Evolutionary conservation across 2,329 filamentous ascomycete species (phyloP).

Genomic region (Biscogniauxia marginata): DNA sequence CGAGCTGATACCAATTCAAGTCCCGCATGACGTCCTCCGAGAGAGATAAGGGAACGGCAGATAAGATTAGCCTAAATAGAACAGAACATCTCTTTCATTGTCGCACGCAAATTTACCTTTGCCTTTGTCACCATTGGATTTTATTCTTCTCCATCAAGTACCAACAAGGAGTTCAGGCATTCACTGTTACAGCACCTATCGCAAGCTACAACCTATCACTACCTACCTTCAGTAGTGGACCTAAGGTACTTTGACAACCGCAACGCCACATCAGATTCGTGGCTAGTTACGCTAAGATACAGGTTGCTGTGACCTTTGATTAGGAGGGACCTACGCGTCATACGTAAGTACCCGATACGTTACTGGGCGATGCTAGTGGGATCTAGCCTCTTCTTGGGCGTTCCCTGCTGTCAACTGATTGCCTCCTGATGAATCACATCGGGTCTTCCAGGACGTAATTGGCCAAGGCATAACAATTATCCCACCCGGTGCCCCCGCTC

Average conservation of each 20-base stretch:
- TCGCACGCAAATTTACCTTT: no score
- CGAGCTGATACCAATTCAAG: not conserved
- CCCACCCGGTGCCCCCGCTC: slow-evolving; percentile 14
- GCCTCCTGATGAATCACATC: slow-evolving; percentile 29
- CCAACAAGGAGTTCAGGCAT: no score
- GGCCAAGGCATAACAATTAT: slow-evolving; percentile 6
- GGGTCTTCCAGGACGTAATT: slow-evolving; percentile 17
- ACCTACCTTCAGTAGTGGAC: no score
- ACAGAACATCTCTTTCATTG: not conserved
- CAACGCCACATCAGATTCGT: slow-evolving; percentile 2
- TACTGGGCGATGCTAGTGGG: slow-evolving; percentile 1
- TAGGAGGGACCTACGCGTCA: slow-evolving; percentile 1
- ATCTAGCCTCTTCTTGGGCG: slow-evolving; percentile 29
- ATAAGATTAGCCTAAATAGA: no score
- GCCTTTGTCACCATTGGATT: no score
- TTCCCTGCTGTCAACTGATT: slow-evolving; percentile 25
- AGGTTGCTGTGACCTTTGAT: slow-evolving; percentile 1
- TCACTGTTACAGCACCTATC: no score
- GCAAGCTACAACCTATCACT: no score
- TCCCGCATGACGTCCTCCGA: not conserved
- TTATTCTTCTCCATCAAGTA: no score
- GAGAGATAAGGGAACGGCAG: not conserved
- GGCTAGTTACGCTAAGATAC: slow-evolving; percentile 10
- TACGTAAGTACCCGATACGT: slow-evolving; percentile 1
- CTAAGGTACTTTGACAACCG: no score